Evolutionary conservation across 441 rosid species (phyloP).

Genomic region (Sinapis alba): DNA sequence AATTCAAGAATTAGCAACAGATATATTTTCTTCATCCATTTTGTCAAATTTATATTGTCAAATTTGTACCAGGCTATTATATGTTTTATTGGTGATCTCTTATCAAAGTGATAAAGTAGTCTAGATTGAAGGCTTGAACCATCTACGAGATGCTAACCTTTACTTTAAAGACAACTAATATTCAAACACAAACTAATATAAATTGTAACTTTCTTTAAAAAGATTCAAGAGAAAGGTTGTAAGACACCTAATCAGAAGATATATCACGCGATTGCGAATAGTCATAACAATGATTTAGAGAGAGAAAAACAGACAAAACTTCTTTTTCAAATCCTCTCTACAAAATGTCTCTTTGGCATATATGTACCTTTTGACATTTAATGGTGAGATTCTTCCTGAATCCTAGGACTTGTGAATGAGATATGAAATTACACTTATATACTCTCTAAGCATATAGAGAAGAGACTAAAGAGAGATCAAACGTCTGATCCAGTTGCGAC

Average conservation of each 20-base stretch:
- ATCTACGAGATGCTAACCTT: conserved; percentile 9
- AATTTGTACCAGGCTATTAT: background rate
- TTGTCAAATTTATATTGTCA: background rate
- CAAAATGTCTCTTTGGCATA: conserved; percentile 17
- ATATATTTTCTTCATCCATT: background rate
- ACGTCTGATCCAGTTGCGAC: background rate
- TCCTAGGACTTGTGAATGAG: conserved; percentile 1
- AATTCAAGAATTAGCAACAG: background rate
- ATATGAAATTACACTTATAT: background rate
- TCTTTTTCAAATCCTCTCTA: background rate
- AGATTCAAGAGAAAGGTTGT: background rate
- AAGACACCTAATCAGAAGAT: conserved; percentile 20
- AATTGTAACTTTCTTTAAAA: background rate
- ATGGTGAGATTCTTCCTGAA: conserved; percentile 23
- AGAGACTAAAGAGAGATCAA: background rate
- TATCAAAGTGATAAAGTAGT: background rate
- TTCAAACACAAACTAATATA: background rate
- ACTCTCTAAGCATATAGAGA: background rate
- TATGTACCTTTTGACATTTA: conserved; percentile 20
- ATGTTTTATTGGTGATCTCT: background rate
- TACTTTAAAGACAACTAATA: background rate
- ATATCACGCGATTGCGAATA: background rate
- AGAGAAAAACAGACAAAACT: background rate
- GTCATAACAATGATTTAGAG: conserved; percentile 21
- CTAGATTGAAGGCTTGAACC: conserved; percentile 20